Evolutionary conservation across 306 rosid genomes (phyloP).

Genomic region (Fragaria ananassa): DNA sequence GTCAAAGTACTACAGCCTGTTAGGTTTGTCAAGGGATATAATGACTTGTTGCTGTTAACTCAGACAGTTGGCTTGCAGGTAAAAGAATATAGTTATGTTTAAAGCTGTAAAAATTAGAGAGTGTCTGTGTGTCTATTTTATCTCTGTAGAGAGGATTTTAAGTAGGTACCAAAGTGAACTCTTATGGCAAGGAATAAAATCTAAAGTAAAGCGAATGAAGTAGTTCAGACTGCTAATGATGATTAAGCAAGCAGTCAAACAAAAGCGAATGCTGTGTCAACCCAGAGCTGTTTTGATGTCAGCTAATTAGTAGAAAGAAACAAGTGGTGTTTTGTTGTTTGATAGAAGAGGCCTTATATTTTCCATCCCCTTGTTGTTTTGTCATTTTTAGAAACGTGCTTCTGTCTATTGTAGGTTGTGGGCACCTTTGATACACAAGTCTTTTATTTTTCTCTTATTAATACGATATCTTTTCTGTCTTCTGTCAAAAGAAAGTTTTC

Average conservation of each 20-base stretch:
- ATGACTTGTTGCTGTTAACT: constrained; percentile 64
- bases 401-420: background rate
- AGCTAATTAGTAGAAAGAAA: background rate
- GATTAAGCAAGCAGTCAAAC: background rate
- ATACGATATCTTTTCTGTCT: background rate
- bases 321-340: background rate
- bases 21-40: constrained; percentile 70
- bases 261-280: background rate
- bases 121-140: too few relatives aligned
- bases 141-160: too few relatives aligned
- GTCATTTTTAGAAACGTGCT: background rate
- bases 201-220: too few relatives aligned
- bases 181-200: too few relatives aligned
- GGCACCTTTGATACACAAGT: background rate
- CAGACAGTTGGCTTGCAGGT: constrained; percentile 94
- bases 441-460: background rate
- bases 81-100: constrained; percentile 23
- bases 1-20: constrained; percentile 72
- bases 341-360: background rate
- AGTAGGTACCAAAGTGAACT: too few relatives aligned
- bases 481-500: background rate
- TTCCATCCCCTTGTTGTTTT: background rate
- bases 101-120: background rate
- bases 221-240: background rate
- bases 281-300: background rate